Percentiles rank a stretch among this genome's conserved stretches.
Evolutionary conservation across 2,329 filamentous ascomycete species (phyloP).

Genomic region (Alternaria ethzedia): DNA sequence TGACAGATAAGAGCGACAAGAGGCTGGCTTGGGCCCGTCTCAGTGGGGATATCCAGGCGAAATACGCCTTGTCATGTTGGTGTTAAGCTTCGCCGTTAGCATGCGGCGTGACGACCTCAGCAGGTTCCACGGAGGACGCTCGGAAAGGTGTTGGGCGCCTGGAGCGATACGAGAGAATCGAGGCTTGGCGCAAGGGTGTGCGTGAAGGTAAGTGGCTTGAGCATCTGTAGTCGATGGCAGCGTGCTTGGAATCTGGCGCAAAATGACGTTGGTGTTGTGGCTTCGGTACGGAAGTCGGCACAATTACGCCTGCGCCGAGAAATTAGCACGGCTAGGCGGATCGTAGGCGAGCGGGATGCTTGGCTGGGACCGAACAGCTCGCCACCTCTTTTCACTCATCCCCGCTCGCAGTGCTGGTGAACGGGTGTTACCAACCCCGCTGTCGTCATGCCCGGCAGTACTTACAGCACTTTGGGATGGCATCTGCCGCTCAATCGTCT

Average conservation of each 20-base stretch:
- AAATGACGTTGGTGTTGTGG: conserved; percentile 24
- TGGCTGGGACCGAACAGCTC: not conserved
- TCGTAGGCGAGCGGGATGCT: conserved; percentile 19
- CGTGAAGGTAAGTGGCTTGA: conserved; percentile 11
- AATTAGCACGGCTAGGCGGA: conserved; percentile 26
- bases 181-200: conserved; percentile 21
- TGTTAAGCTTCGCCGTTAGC: conserved; percentile 35
- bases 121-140: conserved; percentile 7
- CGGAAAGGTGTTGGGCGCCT: not conserved
- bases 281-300: conserved; percentile 21
- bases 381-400: conserved; percentile 4
- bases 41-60: conserved; percentile 12
- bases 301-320: conserved; percentile 15
- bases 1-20: conserved; percentile 28
- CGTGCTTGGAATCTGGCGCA: conserved; percentile 14
- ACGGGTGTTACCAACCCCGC: not conserved
- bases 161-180: conserved; percentile 8
- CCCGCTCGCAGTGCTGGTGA: not conserved
- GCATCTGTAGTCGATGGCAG: conserved; percentile 1
- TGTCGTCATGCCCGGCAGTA: conserved; percentile 8
- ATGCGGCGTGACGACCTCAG: conserved; percentile 17
- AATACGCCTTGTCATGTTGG: conserved; percentile 22
- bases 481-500: not conserved
- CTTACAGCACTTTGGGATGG: not conserved
- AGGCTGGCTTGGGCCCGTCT: conserved; percentile 21